Evolutionary conservation across 148 eudicot species (phyloP).

Genomic region (Drosera capensis): DNA sequence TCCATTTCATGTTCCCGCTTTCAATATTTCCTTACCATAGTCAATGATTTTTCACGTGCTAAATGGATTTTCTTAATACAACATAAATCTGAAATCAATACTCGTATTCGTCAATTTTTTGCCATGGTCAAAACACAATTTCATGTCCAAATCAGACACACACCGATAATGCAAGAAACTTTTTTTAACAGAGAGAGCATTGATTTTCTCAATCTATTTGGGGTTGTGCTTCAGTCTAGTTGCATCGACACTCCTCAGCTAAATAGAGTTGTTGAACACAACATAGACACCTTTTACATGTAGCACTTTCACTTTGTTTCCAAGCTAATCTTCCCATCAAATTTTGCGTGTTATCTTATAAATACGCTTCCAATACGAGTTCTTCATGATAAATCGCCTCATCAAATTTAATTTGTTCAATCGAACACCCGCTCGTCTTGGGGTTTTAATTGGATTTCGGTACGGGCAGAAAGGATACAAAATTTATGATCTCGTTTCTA

Average conservation of each 20-base stretch:
- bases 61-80: background rate
- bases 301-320: slow-evolving; percentile 1
- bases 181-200: background rate
- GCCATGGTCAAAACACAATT: background rate
- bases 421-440: background rate
- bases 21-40: background rate
- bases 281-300: slow-evolving; percentile 3
- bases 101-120: background rate
- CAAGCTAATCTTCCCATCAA: slow-evolving; percentile 1
- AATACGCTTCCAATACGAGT: background rate
- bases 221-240: background rate
- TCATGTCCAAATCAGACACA: background rate
- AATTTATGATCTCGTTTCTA: too few species aligned
- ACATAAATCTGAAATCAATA: background rate
- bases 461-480: too few species aligned
- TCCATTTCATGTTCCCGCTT: too few species aligned
- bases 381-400: background rate
- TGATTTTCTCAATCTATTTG: background rate
- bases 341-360: slow-evolving; percentile 2
- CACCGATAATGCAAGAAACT: background rate
- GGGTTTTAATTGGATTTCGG: background rate
- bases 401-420: background rate
- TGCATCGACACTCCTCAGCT: background rate
- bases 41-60: background rate
- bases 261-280: background rate